Base-by-base conservation (phyloP, 805 yeast species). In the Dipodascopsis tothii region DNA sequence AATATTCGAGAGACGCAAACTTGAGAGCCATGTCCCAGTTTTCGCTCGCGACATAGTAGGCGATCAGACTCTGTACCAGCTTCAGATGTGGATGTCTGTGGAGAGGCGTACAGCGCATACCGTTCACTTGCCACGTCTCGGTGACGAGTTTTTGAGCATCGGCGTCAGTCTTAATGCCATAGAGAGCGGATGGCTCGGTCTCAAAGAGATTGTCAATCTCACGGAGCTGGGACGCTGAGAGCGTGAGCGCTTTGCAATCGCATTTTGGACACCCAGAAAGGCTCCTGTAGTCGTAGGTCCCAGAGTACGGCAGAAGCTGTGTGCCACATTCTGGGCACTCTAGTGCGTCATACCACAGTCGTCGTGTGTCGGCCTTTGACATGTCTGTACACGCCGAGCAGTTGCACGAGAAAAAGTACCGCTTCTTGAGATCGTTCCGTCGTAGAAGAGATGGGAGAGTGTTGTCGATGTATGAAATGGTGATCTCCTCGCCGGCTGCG, bases 381-480 rank as follows among this genome's bases (percentile, higher is more conserved):
- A 14, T 17, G 4, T 21, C 11, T 28, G 11, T 23, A 23, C 52
- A 45, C 4, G 33, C 35, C 5, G 17, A 5, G 25, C 52, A 48
- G 4, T 33, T n/a, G 36, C 52, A 48, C 16, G 20, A 11, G 25
- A 48, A 48, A 33, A 35, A 40, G 21, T 45, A 48, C 19, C 39
- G 40, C n/a, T 35, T 18, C 30, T 22, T n/a, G 5, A 48, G 35
- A 14, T 21, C 22, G 6, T 33, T 18, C 14, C 22, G 33, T 14
- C 52, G 40, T 3, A 33, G 16, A 3, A 38, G 38, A 7, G 21
- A 18, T 3, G 50, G 40, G 27, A 39, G 27, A n/a, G 44, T 42
- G 33, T 37, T 35, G 22, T 48, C 52, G 21, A 40, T 45, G 40
- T 50, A 50, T 9, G 52, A 41, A 9, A 50, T 45, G 18, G 37